Base-by-base conservation (phyloP, 257 asterid genomes). In the Scutellaria baicalensis region DNA sequence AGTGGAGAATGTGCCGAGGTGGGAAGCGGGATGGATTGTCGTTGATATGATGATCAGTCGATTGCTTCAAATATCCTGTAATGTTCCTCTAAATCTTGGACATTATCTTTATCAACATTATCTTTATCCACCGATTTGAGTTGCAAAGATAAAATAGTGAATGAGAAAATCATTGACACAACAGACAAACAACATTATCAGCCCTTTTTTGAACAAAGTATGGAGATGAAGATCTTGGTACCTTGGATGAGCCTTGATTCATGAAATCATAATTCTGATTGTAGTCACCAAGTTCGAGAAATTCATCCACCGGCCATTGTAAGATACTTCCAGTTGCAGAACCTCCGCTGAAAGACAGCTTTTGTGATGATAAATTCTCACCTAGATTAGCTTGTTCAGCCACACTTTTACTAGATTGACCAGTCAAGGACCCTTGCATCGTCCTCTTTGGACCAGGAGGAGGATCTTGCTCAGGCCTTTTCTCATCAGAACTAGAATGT, bases 251-350 rank as follows among this genome's bases (percentile, higher is more conserved):
- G 79, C 77, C 77, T 65, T 79, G 77, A 36, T 81, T 88, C 85
- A 85, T 70, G 74, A 81, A 88, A 69, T 68, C 81, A 69, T 43
- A 84, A 66, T 55, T 79, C 74, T 83, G 93, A 75, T 55, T 75
- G 75, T 64, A 84, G 66, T 88, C 90, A 56, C 65, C 81, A 20
- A 88, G 80, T 14, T 83, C 95, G 66, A 94, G 79, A 81, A 83
- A 77, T 5, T 89, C 99, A 73, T 91, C 99, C 36, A 91, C 66
- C 69, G 79, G 97, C 97, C 96, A 91, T 18, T 78, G 93, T 0
- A 90, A 73, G 50, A 79, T 59, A 74, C 83, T 78, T 59, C 89
- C 99, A 57, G 84, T 65, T 13, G 78, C 72, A 68, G 96, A 81
- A 42, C 92, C 94, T 66, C 96, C 96, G 18, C 85, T 12, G 38